Base-by-base conservation (phyloP, 495 filamentous ascomycete genomes). In the Penicillium bialowiezense region DNA sequence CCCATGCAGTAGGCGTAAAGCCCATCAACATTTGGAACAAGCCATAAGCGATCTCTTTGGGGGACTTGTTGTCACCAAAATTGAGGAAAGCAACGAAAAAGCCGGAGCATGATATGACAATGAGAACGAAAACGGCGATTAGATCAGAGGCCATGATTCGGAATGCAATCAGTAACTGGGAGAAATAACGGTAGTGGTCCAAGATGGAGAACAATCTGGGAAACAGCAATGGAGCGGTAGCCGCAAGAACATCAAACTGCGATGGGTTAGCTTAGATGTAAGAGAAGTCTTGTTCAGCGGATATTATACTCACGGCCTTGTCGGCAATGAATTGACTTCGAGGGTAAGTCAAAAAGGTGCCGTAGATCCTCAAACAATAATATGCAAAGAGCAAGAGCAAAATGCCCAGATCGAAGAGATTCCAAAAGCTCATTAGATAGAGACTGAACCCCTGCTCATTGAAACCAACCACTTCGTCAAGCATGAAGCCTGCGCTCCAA, bases 391-490 rank as follows among this genome's bases (percentile, higher is more conserved):
- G 81, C 29, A 97, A 75, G n/a, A 93, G 64, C 40, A 96, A 67
- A 46, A 95, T 95, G 5, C 89, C 90, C 33, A 96, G 69, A 58
- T 97, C 91, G 61, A 97, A 95, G 15, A 90, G 76, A 64, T 97
- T 97, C 91, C 91, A 96, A 64, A 96, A 89, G 63, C 89, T 95
- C 86, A 96, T 90, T 54, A 96, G 85, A 68, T 96, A 97, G 8
- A 97, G 78, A 41, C 90, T 90, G 62, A 96, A 93, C 6, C 91
- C 91, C 60, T 95, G 88, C 61, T 96, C 90, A 54, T 89, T 92
- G 74, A 95, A 95, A 6, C 89, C 89, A 23, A 93, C 88, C 35
- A 96, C 75, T 64, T 96, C 90, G 58, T 95, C 90, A n/a, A 97
- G 84, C 89, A 96, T 95, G 66, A 92, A 97, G 3, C 91, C 91